phyloP scores from a whole-genome alignment of 2,329 filamentous ascomycete species.

The Xylaria sp. region DNA sequence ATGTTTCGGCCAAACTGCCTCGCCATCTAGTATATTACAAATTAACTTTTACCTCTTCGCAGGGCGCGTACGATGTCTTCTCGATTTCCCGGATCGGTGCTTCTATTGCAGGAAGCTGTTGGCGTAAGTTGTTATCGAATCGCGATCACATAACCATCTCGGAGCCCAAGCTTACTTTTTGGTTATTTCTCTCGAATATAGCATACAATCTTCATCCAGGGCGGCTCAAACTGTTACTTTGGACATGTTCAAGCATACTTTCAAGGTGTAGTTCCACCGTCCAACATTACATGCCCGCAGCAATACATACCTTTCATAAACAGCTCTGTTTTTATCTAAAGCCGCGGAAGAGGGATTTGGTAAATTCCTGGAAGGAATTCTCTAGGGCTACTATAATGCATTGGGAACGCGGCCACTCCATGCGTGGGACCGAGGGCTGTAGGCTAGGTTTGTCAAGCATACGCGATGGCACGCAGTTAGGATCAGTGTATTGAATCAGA shows the following conservation, averaged over 20 bases:
- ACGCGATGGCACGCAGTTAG: too few relatives aligned
- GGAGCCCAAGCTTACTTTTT: slow-evolving; percentile 27
- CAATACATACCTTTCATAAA: slow-evolving; percentile 39
- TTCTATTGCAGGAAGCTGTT: slow-evolving; percentile 42
- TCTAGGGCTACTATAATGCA: too few relatives aligned
- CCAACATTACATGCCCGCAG: slow-evolving; percentile 43
- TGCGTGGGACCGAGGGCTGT: too few relatives aligned
- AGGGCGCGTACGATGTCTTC: slow-evolving; percentile 40
- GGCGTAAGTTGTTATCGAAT: slow-evolving; percentile 40
- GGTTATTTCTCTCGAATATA: slow-evolving; percentile 25
- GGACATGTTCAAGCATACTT: slow-evolving; percentile 46
- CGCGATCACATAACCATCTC: not conserved
- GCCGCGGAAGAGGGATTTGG: not conserved
- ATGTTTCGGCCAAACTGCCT: slow-evolving; percentile 25
- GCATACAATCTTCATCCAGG: slow-evolving; percentile 39
- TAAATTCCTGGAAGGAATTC: not conserved
- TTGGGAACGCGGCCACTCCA: too few relatives aligned
- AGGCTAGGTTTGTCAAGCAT: too few relatives aligned
- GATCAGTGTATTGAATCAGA: too few relatives aligned
- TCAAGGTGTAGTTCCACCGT: slow-evolving; percentile 40
- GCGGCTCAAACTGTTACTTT: slow-evolving; percentile 45
- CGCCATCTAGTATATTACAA: slow-evolving; percentile 7
- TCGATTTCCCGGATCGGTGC: slow-evolving; percentile 40
- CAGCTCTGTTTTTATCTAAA: not conserved
- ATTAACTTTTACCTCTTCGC: slow-evolving; percentile 19